Conservation (phyloP, 495 filamentous ascomycete species). For the Neurospora terricola region DNA sequence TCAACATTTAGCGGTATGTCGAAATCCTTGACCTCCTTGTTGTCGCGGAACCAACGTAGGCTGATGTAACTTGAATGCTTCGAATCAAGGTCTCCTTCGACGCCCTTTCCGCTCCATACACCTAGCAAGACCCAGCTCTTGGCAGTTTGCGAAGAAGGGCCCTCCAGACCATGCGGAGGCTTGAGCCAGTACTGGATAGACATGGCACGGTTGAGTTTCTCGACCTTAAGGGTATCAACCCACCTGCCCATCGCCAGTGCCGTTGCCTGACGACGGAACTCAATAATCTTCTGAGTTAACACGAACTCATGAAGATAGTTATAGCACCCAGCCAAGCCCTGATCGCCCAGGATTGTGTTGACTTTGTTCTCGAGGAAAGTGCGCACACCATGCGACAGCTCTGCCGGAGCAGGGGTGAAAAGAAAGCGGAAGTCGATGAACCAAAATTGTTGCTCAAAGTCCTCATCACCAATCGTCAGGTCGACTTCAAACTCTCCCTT, state of each 20-base stretch:
- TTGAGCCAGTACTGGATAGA: conserved; percentile 84
- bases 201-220: conserved; percentile 66
- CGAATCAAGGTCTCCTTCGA: conserved; percentile 20
- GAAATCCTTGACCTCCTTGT: conserved; percentile 56
- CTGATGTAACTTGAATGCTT: conserved; percentile 42
- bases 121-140: conserved; percentile 93
- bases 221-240: conserved; percentile 63
- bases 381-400: conserved; percentile 49
- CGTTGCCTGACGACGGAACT: conserved; percentile 64
- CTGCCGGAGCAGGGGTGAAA: conserved; percentile 57
- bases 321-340: conserved; percentile 69
- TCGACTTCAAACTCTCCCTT: conserved; percentile 86
- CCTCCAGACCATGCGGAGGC: conserved; percentile 24
- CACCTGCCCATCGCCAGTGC: conserved; percentile 59
- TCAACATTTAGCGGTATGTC: conserved; percentile 55
- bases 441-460: conserved; percentile 70
- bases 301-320: conserved; percentile 75
- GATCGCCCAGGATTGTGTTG: conserved; percentile 53
- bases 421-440: conserved; percentile 86
- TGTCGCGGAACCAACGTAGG: conserved; percentile 78
- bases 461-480: conserved; percentile 74
- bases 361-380: conserved; percentile 56
- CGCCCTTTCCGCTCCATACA: conserved; percentile 50
- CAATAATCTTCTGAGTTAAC: conserved; percentile 76
- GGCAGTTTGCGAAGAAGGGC: conserved; percentile 32